Evolutionary conservation across 192 early-diverging fungal genomes (phyloP), one percentile per base, ranked within the genome.

Genomic region (Coemansia sp.): DNA sequence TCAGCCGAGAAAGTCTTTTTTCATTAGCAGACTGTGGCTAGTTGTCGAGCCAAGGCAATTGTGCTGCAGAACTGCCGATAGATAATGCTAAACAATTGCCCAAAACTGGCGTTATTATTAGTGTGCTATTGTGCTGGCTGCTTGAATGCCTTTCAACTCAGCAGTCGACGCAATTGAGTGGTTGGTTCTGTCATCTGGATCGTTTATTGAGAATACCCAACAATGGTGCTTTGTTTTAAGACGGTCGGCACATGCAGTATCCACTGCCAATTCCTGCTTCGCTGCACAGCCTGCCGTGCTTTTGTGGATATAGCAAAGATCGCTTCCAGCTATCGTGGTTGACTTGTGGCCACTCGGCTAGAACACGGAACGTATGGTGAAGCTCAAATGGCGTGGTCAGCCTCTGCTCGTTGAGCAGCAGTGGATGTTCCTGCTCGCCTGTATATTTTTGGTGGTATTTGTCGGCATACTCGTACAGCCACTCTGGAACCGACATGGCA

Each of bases 371-470:
- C n/a, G 72, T 76, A 34, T 76, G 46, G 38, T 76, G 59, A 12
- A 49, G 55, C 36, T 76, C 72, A 3, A 76, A 58, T 7, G 72
- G 66, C 39, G 72, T 76, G 10, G 58, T 64, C 43, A 76, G 48
- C 0, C 72, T 56, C 46, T 76, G 72, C 50, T 69, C 72, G 56
- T 76, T 76, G 2, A 62, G 57, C 4, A 21, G 12, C 37, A 76
- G 67, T 18, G 58, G 58, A n/a, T 66, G 64, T 4, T 52, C 17
- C 12, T 21, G 26, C 17, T 66, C 71, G 0, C 40, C 11, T 9
- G 46, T 60, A 39, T 60, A 6, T 2, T 44, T 8, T 3, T 50
- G 18, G 18, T 71, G 71, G 39, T 61, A 58, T 10, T 53, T 38
- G 38, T 69, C 56, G 1, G 58, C 57, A 49, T 64, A 76, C 57